Evolutionary conservation across 169 alveolate species (phyloP).

Genomic region (Condylostoma magnum): DNA sequence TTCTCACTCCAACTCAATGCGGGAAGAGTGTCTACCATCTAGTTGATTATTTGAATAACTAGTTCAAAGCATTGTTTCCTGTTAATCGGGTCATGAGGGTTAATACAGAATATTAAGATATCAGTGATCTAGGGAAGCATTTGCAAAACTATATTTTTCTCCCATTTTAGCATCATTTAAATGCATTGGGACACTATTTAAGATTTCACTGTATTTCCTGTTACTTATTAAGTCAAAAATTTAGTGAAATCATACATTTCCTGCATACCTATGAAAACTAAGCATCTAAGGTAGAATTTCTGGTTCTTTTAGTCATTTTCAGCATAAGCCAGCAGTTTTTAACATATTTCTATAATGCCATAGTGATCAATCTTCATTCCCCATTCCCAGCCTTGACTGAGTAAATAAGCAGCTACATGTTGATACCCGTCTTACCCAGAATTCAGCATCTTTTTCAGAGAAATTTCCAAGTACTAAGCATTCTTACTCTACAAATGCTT

Average conservation of each 20-base stretch:
- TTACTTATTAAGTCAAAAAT: constrained; percentile 1
- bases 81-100: constrained; percentile 25
- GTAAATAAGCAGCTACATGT: background rate
- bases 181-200: no score
- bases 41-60: background rate
- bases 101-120: background rate
- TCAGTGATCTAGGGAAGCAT: constrained; percentile 3
- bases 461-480: background rate
- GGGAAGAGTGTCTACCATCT: constrained; percentile 5
- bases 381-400: constrained; percentile 1
- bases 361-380: background rate
- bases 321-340: constrained; percentile 7
- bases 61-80: constrained; percentile 11
- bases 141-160: no score
- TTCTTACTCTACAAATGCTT: background rate
- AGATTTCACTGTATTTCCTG: no score
- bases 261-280: background rate
- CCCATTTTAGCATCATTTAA: no score
- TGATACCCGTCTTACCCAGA: background rate
- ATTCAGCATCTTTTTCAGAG: constrained; percentile 15
- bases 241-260: background rate
- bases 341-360: background rate
- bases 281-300: background rate
- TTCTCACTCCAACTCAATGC: background rate
- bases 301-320: background rate